These are phyloP conservation scores for Aspergillus haitiensis DNA, from an alignment of 495 filamentous ascomycete species.

Conservation along the genomic window DNA sequence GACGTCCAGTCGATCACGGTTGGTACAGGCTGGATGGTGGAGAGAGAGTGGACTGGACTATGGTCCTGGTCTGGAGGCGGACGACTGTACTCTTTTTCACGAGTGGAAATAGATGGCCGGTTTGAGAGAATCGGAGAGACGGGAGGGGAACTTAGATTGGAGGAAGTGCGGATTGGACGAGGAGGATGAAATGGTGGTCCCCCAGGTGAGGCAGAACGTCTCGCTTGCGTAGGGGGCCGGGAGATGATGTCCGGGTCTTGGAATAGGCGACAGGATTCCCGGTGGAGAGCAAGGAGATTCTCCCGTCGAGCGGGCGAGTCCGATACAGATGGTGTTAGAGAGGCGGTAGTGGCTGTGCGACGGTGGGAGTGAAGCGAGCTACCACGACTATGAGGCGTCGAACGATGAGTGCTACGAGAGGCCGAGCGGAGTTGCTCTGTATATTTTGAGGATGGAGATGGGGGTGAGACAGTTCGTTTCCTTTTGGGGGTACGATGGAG, in stretches of 20 bases:
- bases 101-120: slow-evolving; percentile 12
- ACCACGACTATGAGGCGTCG: slow-evolving; percentile 34
- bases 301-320: slow-evolving; percentile 34
- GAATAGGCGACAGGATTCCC: slow-evolving; percentile 49
- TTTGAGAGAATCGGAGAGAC: slow-evolving; percentile 17
- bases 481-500: slow-evolving; percentile 17
- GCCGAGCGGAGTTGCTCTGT: slow-evolving; percentile 31
- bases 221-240: background rate
- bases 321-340: slow-evolving; percentile 34
- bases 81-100: background rate
- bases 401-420: slow-evolving; percentile 27
- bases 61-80: background rate
- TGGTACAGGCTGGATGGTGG: slow-evolving; percentile 37
- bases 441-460: slow-evolving; percentile 30
- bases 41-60: slow-evolving; percentile 23
- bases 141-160: slow-evolving; percentile 19
- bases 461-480: slow-evolving; percentile 29
- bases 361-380: slow-evolving; percentile 37
- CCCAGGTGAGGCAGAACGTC: slow-evolving; percentile 10
- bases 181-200: slow-evolving; percentile 1
- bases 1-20: slow-evolving; percentile 55
- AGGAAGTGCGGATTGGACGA: slow-evolving; percentile 13
- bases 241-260: slow-evolving; percentile 26
- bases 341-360: slow-evolving; percentile 27
- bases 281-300: slow-evolving; percentile 44